Base-by-base conservation (phyloP, 169 alveolate species). In the Plasmodium knowlesi region DNA sequence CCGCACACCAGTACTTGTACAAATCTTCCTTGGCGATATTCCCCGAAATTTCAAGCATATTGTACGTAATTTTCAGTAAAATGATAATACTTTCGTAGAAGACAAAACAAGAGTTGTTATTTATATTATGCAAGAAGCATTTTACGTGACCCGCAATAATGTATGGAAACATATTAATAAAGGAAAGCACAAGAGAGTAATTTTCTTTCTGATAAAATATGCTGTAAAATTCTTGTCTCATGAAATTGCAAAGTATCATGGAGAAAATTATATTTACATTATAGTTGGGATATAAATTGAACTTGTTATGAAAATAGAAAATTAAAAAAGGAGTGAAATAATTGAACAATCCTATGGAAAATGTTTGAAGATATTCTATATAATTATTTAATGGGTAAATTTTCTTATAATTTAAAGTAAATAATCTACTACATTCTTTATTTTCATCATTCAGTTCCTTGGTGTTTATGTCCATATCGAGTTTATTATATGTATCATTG, bases 331-430 rank as follows among this genome's bases (percentile, higher is more conserved):
- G 94, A 32, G 43, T 79, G 50, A 89, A 89, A 89, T 89, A 67
- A 32, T 78, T 89, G 32, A 89, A 89, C 34, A 89, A 30, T 12
- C 83, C 82, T 54, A 89, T 28, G 71, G 84, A 67, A 41, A 89
- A 89, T 34, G 73, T 78, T 89, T 89, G 94, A 50, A 89, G 79
- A 89, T 54, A 16, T 73, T 89, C 94, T 61, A 89, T 57, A 89
- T 89, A 89, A 79, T 78, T 89, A 89, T 89, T 89, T 89, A 89
- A 89, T 39, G 94, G 94, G 76, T 89, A 89, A 1, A 89, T 14
- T 43, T 89, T 89, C 43, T 89, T 89, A 89, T 89, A 78, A 61
- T 89, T 89, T 89, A 89, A 53, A 1, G 89, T 89, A 89, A 89
- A 89, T 89, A 89, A 79, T 89, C 94, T 89, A 39, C 53, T 89